These are phyloP conservation scores for Trichomonas vaginalis DNA, from an alignment of 208 protist genomes.

Conservation along the genomic window DNA sequence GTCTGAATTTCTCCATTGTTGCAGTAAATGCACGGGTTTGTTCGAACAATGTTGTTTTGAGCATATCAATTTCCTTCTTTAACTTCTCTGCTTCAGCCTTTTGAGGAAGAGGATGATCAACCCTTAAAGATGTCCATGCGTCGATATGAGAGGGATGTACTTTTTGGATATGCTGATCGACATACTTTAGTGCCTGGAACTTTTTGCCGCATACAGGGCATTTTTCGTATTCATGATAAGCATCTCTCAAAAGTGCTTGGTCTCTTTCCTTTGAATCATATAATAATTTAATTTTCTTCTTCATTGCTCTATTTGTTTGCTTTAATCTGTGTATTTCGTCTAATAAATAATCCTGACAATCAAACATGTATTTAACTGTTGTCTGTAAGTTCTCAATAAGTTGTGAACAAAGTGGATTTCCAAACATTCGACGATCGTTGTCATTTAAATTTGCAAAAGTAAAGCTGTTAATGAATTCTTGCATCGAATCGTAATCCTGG, in stretches of 20 bases:
- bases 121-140: not conserved
- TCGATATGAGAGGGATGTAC: not conserved
- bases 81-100: not conserved
- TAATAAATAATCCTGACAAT: not conserved
- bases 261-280: not conserved
- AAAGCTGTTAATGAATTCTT: not conserved
- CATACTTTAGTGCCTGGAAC: not conserved
- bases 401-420: not conserved
- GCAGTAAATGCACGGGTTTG: not conserved
- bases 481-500: not conserved
- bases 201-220: not conserved
- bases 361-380: not conserved
- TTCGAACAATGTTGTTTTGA: not conserved
- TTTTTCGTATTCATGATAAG: slow-evolving; percentile 10
- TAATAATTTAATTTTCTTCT: not conserved
- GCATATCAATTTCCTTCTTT: not conserved
- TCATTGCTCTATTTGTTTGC: not conserved
- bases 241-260: not conserved
- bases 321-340: not conserved
- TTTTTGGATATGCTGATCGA: not conserved
- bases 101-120: not conserved
- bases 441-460: not conserved
- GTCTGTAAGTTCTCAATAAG: not conserved
- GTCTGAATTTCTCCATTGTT: not conserved
- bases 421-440: not conserved